phyloP scores from a whole-genome alignment of 2,329 filamentous ascomycete genomes.

The Sporothrix schenckii region DNA sequence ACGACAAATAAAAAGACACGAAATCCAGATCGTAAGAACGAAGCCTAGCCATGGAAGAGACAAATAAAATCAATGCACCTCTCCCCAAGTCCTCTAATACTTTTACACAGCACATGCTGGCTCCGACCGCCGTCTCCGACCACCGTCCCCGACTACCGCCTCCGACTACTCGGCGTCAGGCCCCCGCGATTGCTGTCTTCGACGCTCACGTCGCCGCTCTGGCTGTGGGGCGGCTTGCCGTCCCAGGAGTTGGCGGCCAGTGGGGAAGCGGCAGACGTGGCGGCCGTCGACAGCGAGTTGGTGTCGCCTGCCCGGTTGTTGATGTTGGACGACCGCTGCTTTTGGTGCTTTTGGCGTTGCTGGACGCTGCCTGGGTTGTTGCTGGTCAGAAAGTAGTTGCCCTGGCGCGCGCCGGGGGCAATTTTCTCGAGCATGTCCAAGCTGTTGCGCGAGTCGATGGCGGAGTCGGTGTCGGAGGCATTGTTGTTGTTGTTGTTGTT shows the following conservation, averaged over 20 bases:
- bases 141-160: not conserved
- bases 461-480: not conserved
- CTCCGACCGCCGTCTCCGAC: too few species aligned
- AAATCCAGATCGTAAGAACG: not conserved
- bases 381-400: conserved; percentile 34
- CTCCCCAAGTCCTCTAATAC: too few species aligned
- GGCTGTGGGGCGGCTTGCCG: not conserved
- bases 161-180: conserved; percentile 9
- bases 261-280: conserved; percentile 16
- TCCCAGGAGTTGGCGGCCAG: conserved; percentile 22
- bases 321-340: not conserved
- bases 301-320: not conserved
- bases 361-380: conserved; percentile 6
- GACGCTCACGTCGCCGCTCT: not conserved
- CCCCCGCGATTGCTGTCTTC: conserved; percentile 16
- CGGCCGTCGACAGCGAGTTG: not conserved
- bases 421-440: conserved; percentile 16
- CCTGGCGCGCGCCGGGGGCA: conserved; percentile 32
- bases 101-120: too few species aligned
- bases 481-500: not conserved
- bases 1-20: not conserved
- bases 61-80: too few species aligned
- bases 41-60: not conserved
- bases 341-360: not conserved
- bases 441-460: conserved; percentile 6